phyloP scores from a whole-genome alignment of 2,329 filamentous ascomycete genomes.

The Fusarium mexicanum region DNA sequence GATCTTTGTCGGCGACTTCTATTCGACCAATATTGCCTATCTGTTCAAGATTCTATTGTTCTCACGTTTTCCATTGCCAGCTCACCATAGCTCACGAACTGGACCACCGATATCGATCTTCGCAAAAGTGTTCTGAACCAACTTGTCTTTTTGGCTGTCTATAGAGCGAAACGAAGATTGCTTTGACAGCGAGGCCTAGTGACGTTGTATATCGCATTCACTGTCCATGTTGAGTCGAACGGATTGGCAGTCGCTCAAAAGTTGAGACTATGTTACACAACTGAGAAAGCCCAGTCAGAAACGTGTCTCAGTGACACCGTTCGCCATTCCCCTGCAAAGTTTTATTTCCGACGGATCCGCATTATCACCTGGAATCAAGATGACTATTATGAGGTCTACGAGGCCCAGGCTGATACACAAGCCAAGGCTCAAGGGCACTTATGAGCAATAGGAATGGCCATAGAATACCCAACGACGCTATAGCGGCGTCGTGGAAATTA shows the following conservation, averaged over 20 bases:
- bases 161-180: background rate
- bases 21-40: too few species aligned
- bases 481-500: background rate
- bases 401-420: too few species aligned
- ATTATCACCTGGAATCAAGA: background rate
- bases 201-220: too few species aligned
- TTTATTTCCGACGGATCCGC: background rate
- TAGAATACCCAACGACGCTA: too few species aligned
- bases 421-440: too few species aligned
- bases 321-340: background rate
- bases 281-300: background rate
- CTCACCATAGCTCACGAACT: too few species aligned
- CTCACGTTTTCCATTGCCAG: background rate
- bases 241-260: too few species aligned
- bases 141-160: too few species aligned
- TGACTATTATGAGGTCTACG: background rate
- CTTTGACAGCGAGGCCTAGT: too few species aligned
- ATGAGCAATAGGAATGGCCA: background rate
- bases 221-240: background rate
- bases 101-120: background rate
- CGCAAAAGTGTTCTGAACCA: accelerated
- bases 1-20: background rate
- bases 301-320: background rate
- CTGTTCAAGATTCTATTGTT: too few species aligned
- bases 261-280: background rate